phyloP scores from a whole-genome alignment of 164 flowering plant genomes.

The Cinnamomum micranthum region DNA sequence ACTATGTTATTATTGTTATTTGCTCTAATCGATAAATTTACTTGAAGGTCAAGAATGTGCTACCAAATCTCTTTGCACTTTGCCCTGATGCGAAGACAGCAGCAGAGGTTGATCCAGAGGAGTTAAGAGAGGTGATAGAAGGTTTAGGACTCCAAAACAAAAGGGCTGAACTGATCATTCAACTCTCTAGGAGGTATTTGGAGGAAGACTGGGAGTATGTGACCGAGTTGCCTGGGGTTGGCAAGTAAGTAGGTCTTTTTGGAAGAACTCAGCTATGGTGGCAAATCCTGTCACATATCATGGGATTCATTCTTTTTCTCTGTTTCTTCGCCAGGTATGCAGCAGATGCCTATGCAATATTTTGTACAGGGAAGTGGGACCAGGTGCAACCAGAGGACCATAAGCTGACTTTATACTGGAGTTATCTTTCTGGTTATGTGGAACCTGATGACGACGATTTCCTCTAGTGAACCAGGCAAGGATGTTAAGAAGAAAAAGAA shows the following conservation, averaged over 20 bases:
- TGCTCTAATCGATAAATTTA: background rate
- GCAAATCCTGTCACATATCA: too few species aligned
- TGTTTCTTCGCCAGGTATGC: slow-evolving; percentile 52
- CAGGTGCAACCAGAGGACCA: slow-evolving; percentile 62
- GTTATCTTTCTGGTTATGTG: slow-evolving; percentile 28
- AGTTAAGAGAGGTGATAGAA: slow-evolving; percentile 44
- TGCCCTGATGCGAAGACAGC: slow-evolving; percentile 75
- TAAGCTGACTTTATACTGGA: slow-evolving; percentile 71
- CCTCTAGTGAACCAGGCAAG: too few species aligned
- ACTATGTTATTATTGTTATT: too few species aligned
- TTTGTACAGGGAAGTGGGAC: slow-evolving; percentile 80
- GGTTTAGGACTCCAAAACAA: slow-evolving; percentile 59
- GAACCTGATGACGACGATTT: background rate
- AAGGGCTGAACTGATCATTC: slow-evolving; percentile 58
- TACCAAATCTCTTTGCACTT: slow-evolving; percentile 47
- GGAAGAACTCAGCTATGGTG: background rate
- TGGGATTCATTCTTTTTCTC: background rate
- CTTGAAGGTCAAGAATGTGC: slow-evolving; percentile 42
- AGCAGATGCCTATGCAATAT: slow-evolving; percentile 97
- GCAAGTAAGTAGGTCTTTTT: slow-evolving; percentile 44
- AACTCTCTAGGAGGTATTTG: slow-evolving; percentile 62
- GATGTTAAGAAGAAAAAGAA: too few species aligned
- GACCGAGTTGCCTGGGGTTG: slow-evolving; percentile 72
- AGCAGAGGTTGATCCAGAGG: slow-evolving; percentile 29
- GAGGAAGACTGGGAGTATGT: slow-evolving; percentile 67